These are phyloP conservation scores for Elsinoe necatrix DNA, from an alignment of 2,329 filamentous ascomycete species.

Conservation along the genomic window DNA sequence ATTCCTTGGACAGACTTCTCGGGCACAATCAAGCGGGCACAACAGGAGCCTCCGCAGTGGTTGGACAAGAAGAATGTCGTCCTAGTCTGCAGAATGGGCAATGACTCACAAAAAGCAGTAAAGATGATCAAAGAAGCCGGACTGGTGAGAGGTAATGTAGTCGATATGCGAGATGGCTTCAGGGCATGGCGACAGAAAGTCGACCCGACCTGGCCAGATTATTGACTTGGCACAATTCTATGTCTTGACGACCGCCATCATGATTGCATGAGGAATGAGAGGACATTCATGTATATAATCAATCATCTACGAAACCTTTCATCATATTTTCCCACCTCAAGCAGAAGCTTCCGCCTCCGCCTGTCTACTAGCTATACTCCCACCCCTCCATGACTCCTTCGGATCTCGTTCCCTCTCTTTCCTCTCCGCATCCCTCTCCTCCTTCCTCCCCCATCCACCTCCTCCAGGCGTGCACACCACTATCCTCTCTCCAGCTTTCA, in stretches of 20 bases:
- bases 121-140: conserved; percentile 57
- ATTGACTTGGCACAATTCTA: conserved; percentile 31
- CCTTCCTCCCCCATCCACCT: conserved; percentile 63
- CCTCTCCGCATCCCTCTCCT: conserved; percentile 42
- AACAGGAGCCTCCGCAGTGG: conserved; percentile 18
- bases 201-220: conserved; percentile 51
- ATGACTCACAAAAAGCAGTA: conserved; percentile 67
- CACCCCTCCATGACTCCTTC: conserved; percentile 50
- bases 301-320: background rate
- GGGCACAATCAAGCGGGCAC: conserved; percentile 25
- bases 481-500: conserved; percentile 69
- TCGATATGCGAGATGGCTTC: conserved; percentile 65
- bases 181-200: conserved; percentile 63
- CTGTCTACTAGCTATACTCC: conserved; percentile 49
- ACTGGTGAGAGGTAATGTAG: conserved; percentile 52
- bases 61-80: conserved; percentile 50
- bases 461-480: conserved; percentile 72
- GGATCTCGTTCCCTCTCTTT: conserved; percentile 45
- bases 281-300: conserved; percentile 11
- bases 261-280: background rate
- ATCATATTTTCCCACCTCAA: conserved; percentile 16
- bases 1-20: conserved; percentile 55
- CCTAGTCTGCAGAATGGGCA: conserved; percentile 64
- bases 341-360: conserved; percentile 43
- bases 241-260: background rate